Conservation (phyloP, 2,329 filamentous ascomycete species). For the Apiospora sp. region DNA sequence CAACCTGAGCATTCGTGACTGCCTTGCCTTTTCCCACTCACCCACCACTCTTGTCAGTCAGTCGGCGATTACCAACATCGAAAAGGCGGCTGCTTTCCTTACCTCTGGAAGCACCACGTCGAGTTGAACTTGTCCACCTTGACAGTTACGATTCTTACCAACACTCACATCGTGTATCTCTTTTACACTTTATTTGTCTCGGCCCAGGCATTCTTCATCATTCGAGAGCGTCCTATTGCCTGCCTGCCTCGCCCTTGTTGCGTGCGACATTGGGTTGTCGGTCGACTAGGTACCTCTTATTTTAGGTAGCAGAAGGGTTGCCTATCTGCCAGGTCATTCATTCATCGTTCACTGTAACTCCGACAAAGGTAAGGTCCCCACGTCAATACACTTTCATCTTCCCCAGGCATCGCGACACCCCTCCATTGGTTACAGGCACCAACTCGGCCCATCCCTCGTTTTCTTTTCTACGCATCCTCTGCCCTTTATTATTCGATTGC, state of each 20-base stretch:
- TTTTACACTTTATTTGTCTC: background rate
- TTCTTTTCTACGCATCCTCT: background rate
- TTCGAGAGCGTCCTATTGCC: background rate
- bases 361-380: slow-evolving; percentile 20
- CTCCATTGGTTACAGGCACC: background rate
- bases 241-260: background rate
- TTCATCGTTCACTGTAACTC: slow-evolving; percentile 7
- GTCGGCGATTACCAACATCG: slow-evolving; percentile 4
- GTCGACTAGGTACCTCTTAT: slow-evolving; percentile 2
- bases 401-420: slow-evolving; percentile 5
- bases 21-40: slow-evolving; percentile 12
- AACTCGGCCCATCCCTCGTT: background rate
- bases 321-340: slow-evolving; percentile 5
- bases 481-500: background rate
- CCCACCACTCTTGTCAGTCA: background rate
- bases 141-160: background rate
- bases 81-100: slow-evolving; percentile 5
- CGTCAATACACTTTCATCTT: slow-evolving; percentile 15
- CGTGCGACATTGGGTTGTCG: background rate
- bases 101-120: background rate
- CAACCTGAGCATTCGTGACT: slow-evolving; percentile 5
- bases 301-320: slow-evolving; percentile 10
- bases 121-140: background rate
- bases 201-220: background rate
- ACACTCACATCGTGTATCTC: background rate